These are phyloP conservation scores for Moricandia arvensis DNA, from an alignment of 345 rosid genomes.

Conservation along the genomic window DNA sequence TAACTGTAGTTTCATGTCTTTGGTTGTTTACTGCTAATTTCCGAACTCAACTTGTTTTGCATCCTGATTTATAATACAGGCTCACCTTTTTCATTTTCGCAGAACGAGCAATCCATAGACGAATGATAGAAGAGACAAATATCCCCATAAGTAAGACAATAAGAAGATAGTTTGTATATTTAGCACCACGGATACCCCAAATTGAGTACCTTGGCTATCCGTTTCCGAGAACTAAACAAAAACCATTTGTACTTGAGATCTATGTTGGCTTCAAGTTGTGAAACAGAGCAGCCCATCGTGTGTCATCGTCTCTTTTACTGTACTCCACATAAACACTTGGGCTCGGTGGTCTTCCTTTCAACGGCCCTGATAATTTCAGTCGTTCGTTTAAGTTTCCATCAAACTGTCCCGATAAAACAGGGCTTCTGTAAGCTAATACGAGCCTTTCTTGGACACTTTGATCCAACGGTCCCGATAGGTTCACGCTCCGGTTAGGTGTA, in stretches of 20 bases:
- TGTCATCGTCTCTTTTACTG: conserved; percentile 41
- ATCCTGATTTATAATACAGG: neutral
- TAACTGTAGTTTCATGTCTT: neutral
- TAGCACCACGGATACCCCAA: neutral
- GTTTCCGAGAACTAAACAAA: neutral
- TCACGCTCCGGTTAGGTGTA: conserved; percentile 33
- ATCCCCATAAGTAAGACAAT: neutral
- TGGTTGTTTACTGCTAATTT: neutral
- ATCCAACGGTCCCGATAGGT: conserved; percentile 72
- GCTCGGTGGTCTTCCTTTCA: conserved; percentile 46
- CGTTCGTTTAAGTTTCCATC: conserved; percentile 46
- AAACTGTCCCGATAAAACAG: conserved; percentile 40
- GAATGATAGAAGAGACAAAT: neutral
- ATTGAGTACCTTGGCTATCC: neutral
- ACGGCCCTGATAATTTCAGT: conserved; percentile 50
- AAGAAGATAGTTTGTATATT: neutral
- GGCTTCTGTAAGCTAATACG: conserved; percentile 45
- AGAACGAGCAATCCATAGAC: neutral
- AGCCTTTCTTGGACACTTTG: conserved; percentile 53
- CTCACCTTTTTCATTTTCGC: neutral
- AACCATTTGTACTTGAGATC: neutral
- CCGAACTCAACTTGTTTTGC: neutral
- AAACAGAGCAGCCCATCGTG: conserved; percentile 64
- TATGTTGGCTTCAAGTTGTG: conserved; percentile 81
- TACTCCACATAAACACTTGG: conserved; percentile 40